Evolutionary conservation across 2,329 filamentous ascomycete genomes (phyloP).

Genomic region (Talaromyces sp.): DNA sequence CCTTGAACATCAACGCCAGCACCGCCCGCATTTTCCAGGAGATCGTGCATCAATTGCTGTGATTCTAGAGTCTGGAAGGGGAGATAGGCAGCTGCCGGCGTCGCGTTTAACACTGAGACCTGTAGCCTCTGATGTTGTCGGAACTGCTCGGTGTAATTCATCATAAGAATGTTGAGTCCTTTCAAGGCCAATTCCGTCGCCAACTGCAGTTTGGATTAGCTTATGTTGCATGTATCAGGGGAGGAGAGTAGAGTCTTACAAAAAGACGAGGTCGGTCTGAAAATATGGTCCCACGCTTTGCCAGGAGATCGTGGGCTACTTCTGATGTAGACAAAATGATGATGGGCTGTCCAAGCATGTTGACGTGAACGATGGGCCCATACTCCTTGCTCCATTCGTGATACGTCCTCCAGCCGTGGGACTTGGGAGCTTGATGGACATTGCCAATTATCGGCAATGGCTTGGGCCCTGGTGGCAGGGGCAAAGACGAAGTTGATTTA

Average conservation of each 20-base stretch:
- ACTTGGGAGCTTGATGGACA: constrained; percentile 19
- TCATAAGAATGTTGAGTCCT: constrained; percentile 43
- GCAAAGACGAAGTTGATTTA: neutral
- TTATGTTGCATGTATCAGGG: neutral
- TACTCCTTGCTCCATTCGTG: constrained; percentile 29
- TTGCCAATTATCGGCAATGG: constrained; percentile 21
- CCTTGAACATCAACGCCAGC: constrained; percentile 12
- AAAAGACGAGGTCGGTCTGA: constrained; percentile 26
- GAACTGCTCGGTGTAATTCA: constrained; percentile 49
- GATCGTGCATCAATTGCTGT: constrained; percentile 16
- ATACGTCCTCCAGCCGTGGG: constrained; percentile 21
- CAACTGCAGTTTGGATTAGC: constrained; percentile 3
- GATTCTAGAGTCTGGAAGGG: constrained; percentile 16
- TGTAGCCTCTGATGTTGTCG: constrained; percentile 41
- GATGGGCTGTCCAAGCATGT: constrained; percentile 27
- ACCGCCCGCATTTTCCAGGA: neutral
- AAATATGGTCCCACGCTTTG: constrained; percentile 32
- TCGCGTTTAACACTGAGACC: constrained; percentile 42
- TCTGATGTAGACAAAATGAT: constrained; percentile 29
- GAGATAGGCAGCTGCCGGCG: constrained; percentile 16
- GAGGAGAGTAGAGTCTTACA: neutral
- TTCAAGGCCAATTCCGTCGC: constrained; percentile 19
- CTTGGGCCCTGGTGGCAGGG: constrained; percentile 16
- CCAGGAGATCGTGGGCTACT: constrained; percentile 31
- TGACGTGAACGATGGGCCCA: constrained; percentile 31